phyloP scores from a whole-genome alignment of 169 alveolate genomes.

The Plasmodium billcollinsi region DNA sequence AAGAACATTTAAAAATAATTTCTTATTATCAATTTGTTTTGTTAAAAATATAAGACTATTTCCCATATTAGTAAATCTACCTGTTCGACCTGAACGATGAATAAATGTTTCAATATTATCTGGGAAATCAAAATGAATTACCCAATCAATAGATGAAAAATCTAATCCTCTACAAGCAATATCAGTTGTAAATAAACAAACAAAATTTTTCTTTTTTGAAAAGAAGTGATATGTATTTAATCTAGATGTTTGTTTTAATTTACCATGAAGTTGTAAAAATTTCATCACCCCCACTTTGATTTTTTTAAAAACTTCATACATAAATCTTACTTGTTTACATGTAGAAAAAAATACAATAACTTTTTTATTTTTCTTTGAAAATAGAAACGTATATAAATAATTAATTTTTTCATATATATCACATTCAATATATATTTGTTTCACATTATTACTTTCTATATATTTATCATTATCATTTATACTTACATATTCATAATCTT shows the following conservation, averaged over 20 bases:
- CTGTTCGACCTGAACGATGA: slow-evolving; percentile 99
- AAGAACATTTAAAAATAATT: slow-evolving; percentile 46
- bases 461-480: slow-evolving; percentile 64
- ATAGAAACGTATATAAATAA: slow-evolving; percentile 91
- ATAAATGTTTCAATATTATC: slow-evolving; percentile 96
- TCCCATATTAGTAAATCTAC: slow-evolving; percentile 95
- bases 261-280: slow-evolving; percentile 93
- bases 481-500: slow-evolving; percentile 72
- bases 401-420: slow-evolving; percentile 90
- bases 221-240: slow-evolving; percentile 71
- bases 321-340: slow-evolving; percentile 95
- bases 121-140: slow-evolving; percentile 98
- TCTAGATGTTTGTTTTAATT: slow-evolving; percentile 88
- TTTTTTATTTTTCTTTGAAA: slow-evolving; percentile 91
- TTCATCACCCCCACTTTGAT: slow-evolving; percentile 90
- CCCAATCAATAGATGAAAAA: slow-evolving; percentile 98
- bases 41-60: slow-evolving; percentile 81
- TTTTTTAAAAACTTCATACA: slow-evolving; percentile 92
- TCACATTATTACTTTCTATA: slow-evolving; percentile 68
- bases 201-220: slow-evolving; percentile 72
- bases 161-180: slow-evolving; percentile 99
- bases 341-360: slow-evolving; percentile 93
- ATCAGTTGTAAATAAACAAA: slow-evolving; percentile 94
- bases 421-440: slow-evolving; percentile 67
- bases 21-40: slow-evolving; percentile 67